These are phyloP conservation scores for Leptodermis oblonga DNA, from an alignment of 257 asterid species.

Conservation along the genomic window DNA sequence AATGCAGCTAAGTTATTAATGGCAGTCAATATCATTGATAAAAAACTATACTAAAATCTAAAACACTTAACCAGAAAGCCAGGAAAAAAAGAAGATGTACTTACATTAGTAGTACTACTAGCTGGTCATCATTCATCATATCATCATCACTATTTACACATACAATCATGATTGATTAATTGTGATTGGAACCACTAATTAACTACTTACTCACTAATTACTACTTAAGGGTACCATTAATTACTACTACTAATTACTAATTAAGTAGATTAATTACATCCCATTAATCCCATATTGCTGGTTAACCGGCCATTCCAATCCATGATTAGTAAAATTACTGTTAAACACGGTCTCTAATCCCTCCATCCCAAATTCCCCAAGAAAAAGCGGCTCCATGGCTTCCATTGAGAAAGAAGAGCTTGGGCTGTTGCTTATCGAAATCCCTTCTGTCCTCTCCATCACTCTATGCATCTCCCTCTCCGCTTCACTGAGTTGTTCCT, in stretches of 20 bases:
- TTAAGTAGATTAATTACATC: constrained; percentile 5
- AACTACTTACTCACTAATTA: constrained; percentile 4
- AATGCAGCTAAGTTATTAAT: constrained; percentile 1
- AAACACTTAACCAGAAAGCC: constrained; percentile 22
- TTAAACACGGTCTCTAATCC: constrained; percentile 40
- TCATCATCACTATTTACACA: background rate
- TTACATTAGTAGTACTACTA: constrained; percentile 7
- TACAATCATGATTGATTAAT: background rate
- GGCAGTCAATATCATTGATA: constrained; percentile 14
- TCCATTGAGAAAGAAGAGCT: constrained; percentile 41
- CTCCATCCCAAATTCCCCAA: constrained; percentile 46
- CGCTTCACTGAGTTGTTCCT: constrained; percentile 49
- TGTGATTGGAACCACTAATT: background rate
- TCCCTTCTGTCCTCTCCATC: constrained; percentile 37
- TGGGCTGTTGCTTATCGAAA: constrained; percentile 51
- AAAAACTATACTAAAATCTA: background rate
- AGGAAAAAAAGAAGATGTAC: constrained; percentile 22
- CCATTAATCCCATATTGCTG: too few relatives aligned
- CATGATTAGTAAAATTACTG: constrained; percentile 23
- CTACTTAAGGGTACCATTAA: background rate
- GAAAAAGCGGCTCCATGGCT: constrained; percentile 35
- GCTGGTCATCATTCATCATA: background rate
- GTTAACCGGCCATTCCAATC: constrained; percentile 29
- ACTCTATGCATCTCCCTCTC: constrained; percentile 47
- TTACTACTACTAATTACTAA: background rate